Conservation (phyloP, 805 yeast species). For the Yarrowia phangngaensis region DNA sequence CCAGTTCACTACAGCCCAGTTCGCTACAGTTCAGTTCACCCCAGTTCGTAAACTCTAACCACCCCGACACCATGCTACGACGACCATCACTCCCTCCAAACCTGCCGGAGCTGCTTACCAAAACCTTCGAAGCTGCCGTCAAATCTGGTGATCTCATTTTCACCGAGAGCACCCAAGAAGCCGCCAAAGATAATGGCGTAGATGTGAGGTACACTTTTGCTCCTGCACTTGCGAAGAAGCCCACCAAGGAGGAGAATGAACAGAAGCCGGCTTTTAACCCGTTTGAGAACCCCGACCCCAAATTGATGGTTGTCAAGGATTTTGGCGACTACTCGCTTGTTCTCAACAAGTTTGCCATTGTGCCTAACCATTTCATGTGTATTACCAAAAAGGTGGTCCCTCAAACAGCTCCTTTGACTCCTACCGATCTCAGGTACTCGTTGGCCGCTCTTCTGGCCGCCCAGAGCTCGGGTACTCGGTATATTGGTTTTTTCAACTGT, state of each 20-base stretch:
- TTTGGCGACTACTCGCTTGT: slow-evolving; percentile 56
- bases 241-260: slow-evolving; percentile 29
- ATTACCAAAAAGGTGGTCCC: slow-evolving; percentile 70
- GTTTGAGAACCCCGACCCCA: slow-evolving; percentile 74
- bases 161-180: slow-evolving; percentile 47
- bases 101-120: slow-evolving; percentile 20
- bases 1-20: too few relatives aligned
- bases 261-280: slow-evolving; percentile 48
- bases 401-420: slow-evolving; percentile 68
- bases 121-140: slow-evolving; percentile 48
- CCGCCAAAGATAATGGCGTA: slow-evolving; percentile 38
- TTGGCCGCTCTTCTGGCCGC: slow-evolving; percentile 53
- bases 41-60: slow-evolving; percentile 9
- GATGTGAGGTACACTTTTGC: slow-evolving; percentile 38
- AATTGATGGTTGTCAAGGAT: slow-evolving; percentile 56
- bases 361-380: slow-evolving; percentile 71
- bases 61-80: slow-evolving; percentile 4
- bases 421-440: slow-evolving; percentile 62
- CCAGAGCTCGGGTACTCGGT: slow-evolving; percentile 44
- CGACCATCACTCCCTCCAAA: slow-evolving; percentile 19
- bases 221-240: slow-evolving; percentile 41
- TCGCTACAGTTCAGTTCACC: too few relatives aligned
- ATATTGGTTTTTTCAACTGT: slow-evolving; percentile 83
- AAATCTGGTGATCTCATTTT: slow-evolving; percentile 48
- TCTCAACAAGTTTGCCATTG: slow-evolving; percentile 82